Evolutionary conservation across 2,329 filamentous ascomycete species (phyloP).

Genomic region (Pestalotiopsis sp.): DNA sequence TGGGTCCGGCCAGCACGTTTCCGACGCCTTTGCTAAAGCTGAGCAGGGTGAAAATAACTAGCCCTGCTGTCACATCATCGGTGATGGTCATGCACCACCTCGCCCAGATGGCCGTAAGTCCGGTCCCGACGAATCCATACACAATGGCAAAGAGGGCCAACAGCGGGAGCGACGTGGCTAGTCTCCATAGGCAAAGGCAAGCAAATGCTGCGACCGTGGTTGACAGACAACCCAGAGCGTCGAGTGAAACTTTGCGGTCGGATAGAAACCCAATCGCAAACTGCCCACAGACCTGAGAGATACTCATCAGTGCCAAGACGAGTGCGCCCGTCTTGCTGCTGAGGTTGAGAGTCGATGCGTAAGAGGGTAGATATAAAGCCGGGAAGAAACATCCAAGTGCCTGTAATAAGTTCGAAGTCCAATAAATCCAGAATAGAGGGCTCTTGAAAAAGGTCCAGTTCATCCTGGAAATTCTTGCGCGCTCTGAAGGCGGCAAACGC

Average conservation of each 20-base stretch:
- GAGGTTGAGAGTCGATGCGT: constrained; percentile 40
- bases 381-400: constrained; percentile 57
- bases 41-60: constrained; percentile 16
- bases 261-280: constrained; percentile 51
- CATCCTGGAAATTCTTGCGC: constrained; percentile 23
- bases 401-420: constrained; percentile 49
- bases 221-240: constrained; percentile 41
- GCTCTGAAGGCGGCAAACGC: constrained; percentile 32
- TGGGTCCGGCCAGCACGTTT: constrained; percentile 19
- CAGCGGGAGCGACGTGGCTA: constrained; percentile 43
- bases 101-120: constrained; percentile 51
- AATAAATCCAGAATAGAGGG: constrained; percentile 52
- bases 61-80: constrained; percentile 15
- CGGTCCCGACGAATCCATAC: constrained; percentile 58
- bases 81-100: constrained; percentile 25
- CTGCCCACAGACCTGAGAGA: constrained; percentile 49
- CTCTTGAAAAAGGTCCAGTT: constrained; percentile 41
- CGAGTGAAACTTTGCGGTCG: constrained; percentile 44
- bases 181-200: constrained; percentile 53
- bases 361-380: constrained; percentile 51
- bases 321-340: constrained; percentile 40
- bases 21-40: constrained; percentile 20
- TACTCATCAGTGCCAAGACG: constrained; percentile 51
- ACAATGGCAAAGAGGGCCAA: constrained; percentile 50
- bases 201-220: constrained; percentile 46